Evolutionary conservation across 2,329 filamentous ascomycete species (phyloP), one percentile per base, ranked within the genome.

Genomic region (Hypoxylon sp.): DNA sequence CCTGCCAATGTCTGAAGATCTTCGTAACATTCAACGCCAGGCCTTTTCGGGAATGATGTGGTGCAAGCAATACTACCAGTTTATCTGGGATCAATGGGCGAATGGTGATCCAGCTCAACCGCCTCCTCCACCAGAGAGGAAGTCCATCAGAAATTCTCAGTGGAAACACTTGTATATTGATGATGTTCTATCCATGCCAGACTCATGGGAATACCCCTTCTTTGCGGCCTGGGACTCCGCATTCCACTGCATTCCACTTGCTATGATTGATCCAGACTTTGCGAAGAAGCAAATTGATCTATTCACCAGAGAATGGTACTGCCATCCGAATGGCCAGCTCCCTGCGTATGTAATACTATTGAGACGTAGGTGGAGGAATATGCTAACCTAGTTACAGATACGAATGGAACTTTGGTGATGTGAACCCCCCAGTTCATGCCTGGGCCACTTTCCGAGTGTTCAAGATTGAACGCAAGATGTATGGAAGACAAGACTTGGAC

Each of bases 161-260:
- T 98, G 96, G 96, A 97, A 92, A 76, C 95, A 98, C 79, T 90
- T 98, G 86, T 88, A 98, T 79, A 89, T 97, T 73, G 96, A 98
- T 72, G 95, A 98, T 77, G 94, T 98, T 68, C 80, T 98, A 34
- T 98, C 95, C 0, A 98, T 98, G 95, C 96, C 95, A 0, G 95
- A 98, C 79, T 97, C 94, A 0, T 98, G 95, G 95, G 95, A 98
- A 76, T 98, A 98, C 75, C 95, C 95, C 0, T 98, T 98, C 84
- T 98, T 98, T 79, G 94, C 94, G 19, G 95, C 95, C 3, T 98
- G 95, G 95, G 95, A 98, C 79, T 95, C 92, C 60, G 95, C 94
- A 4, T 98, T 98, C 80, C 96, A 98, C 81, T 97, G 94, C 77
- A 97, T 98, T 73, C 93, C 94, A 0, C 82, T 98, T 67, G 93